Evolutionary conservation across 1,284 basidiomycete genomes (phyloP), one percentile per base, ranked within the genome.

Genomic region (Volvariella volvacea): DNA sequence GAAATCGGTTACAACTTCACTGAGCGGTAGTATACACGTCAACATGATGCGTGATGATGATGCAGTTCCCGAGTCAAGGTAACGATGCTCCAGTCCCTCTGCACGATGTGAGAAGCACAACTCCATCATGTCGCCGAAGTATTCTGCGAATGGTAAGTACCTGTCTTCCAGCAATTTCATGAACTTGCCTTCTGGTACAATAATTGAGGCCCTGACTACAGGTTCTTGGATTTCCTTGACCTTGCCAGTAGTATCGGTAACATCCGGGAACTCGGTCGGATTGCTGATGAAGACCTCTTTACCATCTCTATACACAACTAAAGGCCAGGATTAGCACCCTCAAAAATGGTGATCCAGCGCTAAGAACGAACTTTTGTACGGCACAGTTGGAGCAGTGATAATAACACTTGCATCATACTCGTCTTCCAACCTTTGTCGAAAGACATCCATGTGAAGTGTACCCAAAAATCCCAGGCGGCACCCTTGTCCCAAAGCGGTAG

Each of bases 381-480:
- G 92, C 30, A 96, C 93, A 2, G 92, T 93, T 1, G 93, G 94
- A 1, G 92, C 88, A 3, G 93, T 97, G 48, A 94, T 78, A 52
- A 94, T 92, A 42, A 94, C 80, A 53, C 83, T 88, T 17, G 90
- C 88, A 46, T 90, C 82, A 56, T 97, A 94, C 62, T 99, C 96
- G 60, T 99, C 96, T 63, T 98, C 95, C 4, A 99, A 73, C 10
- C 96, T 78, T 62, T 99, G 95, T 22, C 92, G 80, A 61, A 95
- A 94, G 33, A 96, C 92, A 54, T 99, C 96, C 85, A 99, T 92
- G 61, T 99, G 96, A 48, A 99, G 67, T 1, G 92, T 92, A 0
- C 96, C 96, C 8, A 99, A 74, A 63, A 99, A 98, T 0, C 96
- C 96, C 4, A 99, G 77, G 37, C 96, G 81, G 61, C 86, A 92